Percentiles rank a stretch among this genome's conserved stretches.
These are phyloP conservation scores for Penicillium bovifimosum DNA, from an alignment of 495 filamentous ascomycete genomes.

Conservation along the genomic window DNA sequence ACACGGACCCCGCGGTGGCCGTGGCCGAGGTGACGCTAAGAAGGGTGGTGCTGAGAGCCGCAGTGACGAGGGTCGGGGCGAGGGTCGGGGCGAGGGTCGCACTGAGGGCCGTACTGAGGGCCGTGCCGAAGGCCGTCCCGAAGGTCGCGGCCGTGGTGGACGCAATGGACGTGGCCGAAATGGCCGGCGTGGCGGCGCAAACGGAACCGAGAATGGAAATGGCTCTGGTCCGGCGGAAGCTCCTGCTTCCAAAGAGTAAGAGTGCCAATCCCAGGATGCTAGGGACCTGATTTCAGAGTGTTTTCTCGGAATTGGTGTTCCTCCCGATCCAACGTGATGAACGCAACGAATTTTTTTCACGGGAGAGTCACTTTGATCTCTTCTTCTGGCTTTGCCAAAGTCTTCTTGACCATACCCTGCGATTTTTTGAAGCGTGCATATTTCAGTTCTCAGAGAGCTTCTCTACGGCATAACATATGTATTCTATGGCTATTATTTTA, in stretches of 20 bases:
- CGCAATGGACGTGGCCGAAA: slow-evolving; percentile 41
- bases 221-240: not conserved
- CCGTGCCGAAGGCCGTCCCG: slow-evolving; percentile 32
- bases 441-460: slow-evolving; percentile 23
- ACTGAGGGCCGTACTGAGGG: slow-evolving; percentile 45
- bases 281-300: not conserved
- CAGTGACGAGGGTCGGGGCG: slow-evolving; percentile 27
- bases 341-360: slow-evolving; percentile 42
- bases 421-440: slow-evolving; percentile 43
- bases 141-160: slow-evolving; percentile 35
- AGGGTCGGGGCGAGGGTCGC: slow-evolving; percentile 37
- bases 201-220: slow-evolving; percentile 19
- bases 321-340: slow-evolving; percentile 37
- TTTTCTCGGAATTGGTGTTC: not conserved
- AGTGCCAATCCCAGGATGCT: slow-evolving; percentile 4
- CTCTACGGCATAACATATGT: slow-evolving; percentile 21
- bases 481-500: slow-evolving; percentile 28
- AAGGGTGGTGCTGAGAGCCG: slow-evolving; percentile 38
- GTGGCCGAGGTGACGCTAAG: slow-evolving; percentile 41
- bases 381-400: slow-evolving; percentile 21
- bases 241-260: slow-evolving; percentile 11
- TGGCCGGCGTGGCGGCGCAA: slow-evolving; percentile 30
- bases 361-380: slow-evolving; percentile 15
- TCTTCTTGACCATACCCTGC: slow-evolving; percentile 30
- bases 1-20: slow-evolving; percentile 43